Base-by-base conservation (phyloP, 176 grass and related monocot species). In the Ananas comosus region DNA sequence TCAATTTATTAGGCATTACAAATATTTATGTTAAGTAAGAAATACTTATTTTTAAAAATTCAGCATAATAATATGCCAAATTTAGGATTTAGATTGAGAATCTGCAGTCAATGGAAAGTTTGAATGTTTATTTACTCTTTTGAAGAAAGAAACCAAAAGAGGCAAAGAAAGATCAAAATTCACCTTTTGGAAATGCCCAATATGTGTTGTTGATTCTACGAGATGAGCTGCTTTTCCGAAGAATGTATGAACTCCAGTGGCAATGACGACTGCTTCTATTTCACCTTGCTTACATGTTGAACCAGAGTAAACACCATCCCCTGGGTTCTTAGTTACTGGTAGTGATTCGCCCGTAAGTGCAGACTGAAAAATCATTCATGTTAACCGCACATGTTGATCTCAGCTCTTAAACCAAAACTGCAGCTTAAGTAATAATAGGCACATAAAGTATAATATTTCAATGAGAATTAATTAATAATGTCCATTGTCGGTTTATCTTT, bases 221-320 rank as follows among this genome's bases (percentile, higher is more conserved):
- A 91, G 77, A 78, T 91, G 83, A 59, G 88, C 88, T 74, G 88
- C 88, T 68, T 86, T 91, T 53, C 88, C 88, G 48, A 91, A 91
- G 80, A 91, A 91, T 49, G 88, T 91, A 70, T 86, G 88, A 47
- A 91, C 82, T 64, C 88, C 88, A 48, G 88, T 91, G 74, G 88
- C 88, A 75, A 86, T 91, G 51, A 91, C 88, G 75, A 91, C 80
- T 49, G 88, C 83, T 71, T 91, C 88, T 51, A 91, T 83, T 74
- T 91, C 88, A 78, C 83, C 88, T 80, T 91, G 88, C 66, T 91
- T 91, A 73, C 88, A 91, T 0, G 88, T 91, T 10, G 88, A 91
- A 63, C 88, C 88, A 59, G 83, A 86, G 80, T 83, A 86, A 76
- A 91, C 72, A 29, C 78, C 88, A 29, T 80, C 83, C 13, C 88